Evolutionary conservation across 371 early-diverging fungal genomes (phyloP).

Genomic region (Dinochytrium kinnereticum): DNA sequence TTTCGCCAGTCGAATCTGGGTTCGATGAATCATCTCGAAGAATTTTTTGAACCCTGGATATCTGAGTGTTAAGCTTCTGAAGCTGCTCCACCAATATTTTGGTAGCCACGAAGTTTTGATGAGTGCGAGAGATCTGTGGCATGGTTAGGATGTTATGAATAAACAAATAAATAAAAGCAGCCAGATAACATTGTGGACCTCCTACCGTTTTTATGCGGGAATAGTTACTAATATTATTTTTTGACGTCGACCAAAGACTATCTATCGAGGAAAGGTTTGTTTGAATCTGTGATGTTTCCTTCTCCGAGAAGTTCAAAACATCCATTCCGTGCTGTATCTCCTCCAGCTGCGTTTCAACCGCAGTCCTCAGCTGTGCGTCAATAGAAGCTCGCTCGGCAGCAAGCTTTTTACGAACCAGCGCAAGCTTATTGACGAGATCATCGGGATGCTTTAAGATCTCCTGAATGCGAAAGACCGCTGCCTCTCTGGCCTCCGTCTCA

Average conservation of each 20-base stretch:
- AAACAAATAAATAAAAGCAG: no score
- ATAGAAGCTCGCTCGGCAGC: conserved; percentile 89
- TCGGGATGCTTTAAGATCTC: conserved; percentile 75
- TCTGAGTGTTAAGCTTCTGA: conserved; percentile 80
- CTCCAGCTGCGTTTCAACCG: conserved; percentile 90
- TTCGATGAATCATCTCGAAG: conserved; percentile 69
- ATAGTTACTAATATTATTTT: conserved; percentile 84
- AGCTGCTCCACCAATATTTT: conserved; percentile 84
- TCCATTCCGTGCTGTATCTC: conserved; percentile 89
- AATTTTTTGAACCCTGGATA: conserved; percentile 71
- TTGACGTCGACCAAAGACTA: conserved; percentile 79
- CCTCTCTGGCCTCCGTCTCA: conserved; percentile 11
- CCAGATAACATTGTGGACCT: no score
- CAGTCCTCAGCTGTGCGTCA: conserved; percentile 94
- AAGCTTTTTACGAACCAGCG: conserved; percentile 76
- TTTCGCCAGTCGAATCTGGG: conserved; percentile 67
- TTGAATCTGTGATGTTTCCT: conserved; percentile 71
- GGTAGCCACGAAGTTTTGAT: conserved; percentile 91
- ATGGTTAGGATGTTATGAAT: no score
- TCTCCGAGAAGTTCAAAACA: conserved; percentile 67
- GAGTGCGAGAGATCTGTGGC: conserved; percentile 84
- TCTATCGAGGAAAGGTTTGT: conserved; percentile 81
- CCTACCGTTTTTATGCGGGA: conserved; percentile 86
- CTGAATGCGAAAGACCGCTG: conserved; percentile 10
- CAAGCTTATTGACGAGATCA: conserved; percentile 86